A percentile compares a stretch with the other conserved stretches of the same genome.
phyloP scores from a whole-genome alignment of 441 rosid species.

The Iberis amara region DNA sequence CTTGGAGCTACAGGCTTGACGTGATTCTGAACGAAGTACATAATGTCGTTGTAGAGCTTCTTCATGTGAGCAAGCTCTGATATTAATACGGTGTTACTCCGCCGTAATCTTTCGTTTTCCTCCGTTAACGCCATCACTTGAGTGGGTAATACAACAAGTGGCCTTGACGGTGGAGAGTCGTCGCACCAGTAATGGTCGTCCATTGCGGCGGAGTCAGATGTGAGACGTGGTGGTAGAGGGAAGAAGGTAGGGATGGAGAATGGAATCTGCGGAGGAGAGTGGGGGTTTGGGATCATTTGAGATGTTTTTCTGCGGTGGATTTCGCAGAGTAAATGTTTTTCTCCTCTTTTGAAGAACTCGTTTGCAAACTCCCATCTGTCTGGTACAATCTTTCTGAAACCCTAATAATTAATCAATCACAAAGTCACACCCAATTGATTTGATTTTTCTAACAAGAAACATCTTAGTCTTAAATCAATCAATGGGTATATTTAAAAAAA shows the following conservation, averaged over 20 bases:
- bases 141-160: background rate
- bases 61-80: constrained; percentile 85
- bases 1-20: constrained; percentile 80
- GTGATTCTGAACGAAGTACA: constrained; percentile 86
- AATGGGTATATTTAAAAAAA: too few relatives aligned
- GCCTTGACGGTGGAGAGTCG: constrained; percentile 45
- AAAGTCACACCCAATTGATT: background rate
- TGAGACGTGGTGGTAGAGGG: constrained; percentile 45
- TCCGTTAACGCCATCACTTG: constrained; percentile 57
- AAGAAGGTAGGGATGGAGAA: constrained; percentile 42
- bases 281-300: constrained; percentile 52
- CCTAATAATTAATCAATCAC: constrained; percentile 39
- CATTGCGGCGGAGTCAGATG: constrained; percentile 49
- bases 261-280: constrained; percentile 40
- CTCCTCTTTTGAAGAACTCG: constrained; percentile 86
- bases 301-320: constrained; percentile 80
- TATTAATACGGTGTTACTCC: constrained; percentile 69
- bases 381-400: constrained; percentile 91
- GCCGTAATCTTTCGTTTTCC: constrained; percentile 74
- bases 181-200: constrained; percentile 67
- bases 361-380: constrained; percentile 98
- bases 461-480: too few relatives aligned
- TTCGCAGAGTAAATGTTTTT: constrained; percentile 83
- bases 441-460: too few relatives aligned
- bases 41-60: constrained; percentile 88